Base-by-base conservation (phyloP, 805 yeast genomes). In the Nakazawaea laoshanensis region DNA sequence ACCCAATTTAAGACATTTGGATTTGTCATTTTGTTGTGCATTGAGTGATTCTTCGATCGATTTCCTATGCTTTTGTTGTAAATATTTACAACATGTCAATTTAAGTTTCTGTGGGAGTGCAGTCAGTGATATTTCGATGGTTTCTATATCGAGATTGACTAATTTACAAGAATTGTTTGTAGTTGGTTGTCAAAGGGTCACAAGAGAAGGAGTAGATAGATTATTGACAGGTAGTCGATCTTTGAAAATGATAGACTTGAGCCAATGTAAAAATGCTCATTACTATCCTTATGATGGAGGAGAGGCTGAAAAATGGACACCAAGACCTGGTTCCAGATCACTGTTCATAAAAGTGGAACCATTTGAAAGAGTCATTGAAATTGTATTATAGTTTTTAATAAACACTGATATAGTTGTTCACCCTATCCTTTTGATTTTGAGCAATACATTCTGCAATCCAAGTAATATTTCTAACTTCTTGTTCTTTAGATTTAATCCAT, bases 401-500 rank as follows among this genome's bases (percentile, higher is more conserved):
- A 25, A 89, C 96, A 27, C 94, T 66, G 40, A 94, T 87, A 55
- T 87, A 94, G 56, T 84, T 85, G 48, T 81, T 78, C 44, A 92
- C 85, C 57, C 96, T 75, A 53, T 85, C 94, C 63, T 87, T 85
- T 67, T 92, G 99, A 55, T 87, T 88, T 59, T 94, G 98, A 20
- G 97, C 96, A 63, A 92, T 92, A 66, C 99, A 92, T 63, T 92
- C 99, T 31, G 97, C 95, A 37, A 92, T 89, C 99, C 99, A 92
- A n/a, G 97, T 86, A 44, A 92, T 81, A 56, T 92, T 92, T 59
- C 98, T 74, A 39, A 94, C 76, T 59, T 92, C 99, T 61, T 94
- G 98, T 59, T 92, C 98, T 51, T 82, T 83, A 12, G 95, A 80
- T 59, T 86, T 82, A 52, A 94, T 72, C 94, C 96, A 92, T 5